phyloP scores from a whole-genome alignment of 306 rosid species.

The Inga laurina region DNA sequence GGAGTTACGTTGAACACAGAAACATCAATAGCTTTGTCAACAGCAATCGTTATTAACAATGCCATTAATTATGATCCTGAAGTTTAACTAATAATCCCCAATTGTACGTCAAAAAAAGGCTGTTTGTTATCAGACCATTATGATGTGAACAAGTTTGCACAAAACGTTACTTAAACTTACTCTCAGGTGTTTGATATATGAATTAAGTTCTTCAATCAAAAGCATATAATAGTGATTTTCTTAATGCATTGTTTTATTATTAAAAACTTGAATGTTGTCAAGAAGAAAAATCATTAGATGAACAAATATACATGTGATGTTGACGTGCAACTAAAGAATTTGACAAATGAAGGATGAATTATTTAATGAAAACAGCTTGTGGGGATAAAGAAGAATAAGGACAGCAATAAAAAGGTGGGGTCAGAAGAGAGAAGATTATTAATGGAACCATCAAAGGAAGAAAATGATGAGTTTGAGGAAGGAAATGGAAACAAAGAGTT shows the following conservation, averaged over 20 bases:
- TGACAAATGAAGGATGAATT: background rate
- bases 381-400: conserved; percentile 48
- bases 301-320: background rate
- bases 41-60: background rate
- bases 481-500: conserved; percentile 40
- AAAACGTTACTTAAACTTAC: background rate
- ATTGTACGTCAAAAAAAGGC: background rate
- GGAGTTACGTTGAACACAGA: background rate
- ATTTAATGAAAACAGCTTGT: conserved; percentile 35
- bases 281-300: background rate
- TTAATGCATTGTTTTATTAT: background rate
- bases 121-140: background rate
- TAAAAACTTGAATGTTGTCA: background rate
- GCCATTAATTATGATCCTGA: background rate
- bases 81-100: background rate
- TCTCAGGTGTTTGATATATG: background rate
- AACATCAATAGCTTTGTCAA: background rate
- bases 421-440: conserved; percentile 24
- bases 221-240: background rate
- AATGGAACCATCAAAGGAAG: conserved; percentile 47
- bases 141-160: background rate
- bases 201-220: background rate
- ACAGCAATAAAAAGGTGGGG: conserved; percentile 10
- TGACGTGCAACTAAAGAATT: background rate
- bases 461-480: conserved; percentile 49